Evolutionary conservation across 176 grass and related monocot genomes (phyloP).

Genomic region (Echinochloa phyllopogon): DNA sequence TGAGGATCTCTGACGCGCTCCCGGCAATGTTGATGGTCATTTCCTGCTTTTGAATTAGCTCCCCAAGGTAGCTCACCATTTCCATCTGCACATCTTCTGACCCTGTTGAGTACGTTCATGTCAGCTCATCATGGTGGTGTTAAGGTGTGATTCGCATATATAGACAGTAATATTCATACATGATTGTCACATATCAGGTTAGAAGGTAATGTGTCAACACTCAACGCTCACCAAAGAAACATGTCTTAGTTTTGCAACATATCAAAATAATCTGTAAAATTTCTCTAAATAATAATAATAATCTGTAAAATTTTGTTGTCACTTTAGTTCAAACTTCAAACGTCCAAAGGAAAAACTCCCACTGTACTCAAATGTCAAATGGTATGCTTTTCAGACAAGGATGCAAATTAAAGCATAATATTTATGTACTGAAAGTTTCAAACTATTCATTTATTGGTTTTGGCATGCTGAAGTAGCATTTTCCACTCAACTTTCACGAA

Average conservation of each 20-base stretch:
- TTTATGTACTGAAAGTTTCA: constrained; percentile 6
- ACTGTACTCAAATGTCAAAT: not conserved
- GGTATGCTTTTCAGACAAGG: constrained; percentile 2
- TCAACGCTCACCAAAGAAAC: not conserved
- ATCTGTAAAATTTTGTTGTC: not conserved
- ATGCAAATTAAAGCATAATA: not conserved
- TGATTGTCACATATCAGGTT: no score
- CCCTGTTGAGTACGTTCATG: constrained; percentile 54
- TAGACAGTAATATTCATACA: no score
- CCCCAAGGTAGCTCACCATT: constrained; percentile 90
- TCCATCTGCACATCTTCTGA: constrained; percentile 85
- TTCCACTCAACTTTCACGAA: not conserved
- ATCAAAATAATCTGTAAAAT: not conserved
- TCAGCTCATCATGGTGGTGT: constrained; percentile 31
- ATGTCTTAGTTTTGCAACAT: not conserved
- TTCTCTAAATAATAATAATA: no score
- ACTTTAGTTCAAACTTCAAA: not conserved
- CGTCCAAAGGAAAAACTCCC: not conserved
- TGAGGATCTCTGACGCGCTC: constrained; percentile 60
- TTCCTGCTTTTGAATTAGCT: constrained; percentile 78
- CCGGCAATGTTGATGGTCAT: constrained; percentile 74
- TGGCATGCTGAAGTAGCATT: not conserved
- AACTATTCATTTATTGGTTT: constrained; percentile 16
- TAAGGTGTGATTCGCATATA: not conserved
- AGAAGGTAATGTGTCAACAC: not conserved